phyloP scores from a whole-genome alignment of 495 filamentous ascomycete species.

The Penicillium dipodomyicola region DNA sequence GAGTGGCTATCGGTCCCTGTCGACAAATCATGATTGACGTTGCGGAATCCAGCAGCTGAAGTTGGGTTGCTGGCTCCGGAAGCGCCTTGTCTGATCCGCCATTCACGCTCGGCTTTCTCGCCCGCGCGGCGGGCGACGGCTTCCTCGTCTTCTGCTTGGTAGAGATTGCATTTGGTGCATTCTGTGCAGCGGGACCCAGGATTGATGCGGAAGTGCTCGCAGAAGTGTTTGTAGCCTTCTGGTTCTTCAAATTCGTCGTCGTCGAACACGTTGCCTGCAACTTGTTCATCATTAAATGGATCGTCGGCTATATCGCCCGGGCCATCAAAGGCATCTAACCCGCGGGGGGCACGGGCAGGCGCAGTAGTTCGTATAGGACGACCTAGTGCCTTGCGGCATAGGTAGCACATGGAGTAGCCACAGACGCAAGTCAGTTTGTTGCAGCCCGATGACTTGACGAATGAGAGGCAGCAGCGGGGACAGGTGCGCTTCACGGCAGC shows the following conservation, averaged over 20 bases:
- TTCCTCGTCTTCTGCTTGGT: constrained; percentile 83
- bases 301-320: constrained; percentile 11
- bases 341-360: constrained; percentile 9
- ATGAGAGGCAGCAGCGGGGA: constrained; percentile 81
- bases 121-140: constrained; percentile 69
- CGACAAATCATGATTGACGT: constrained; percentile 40
- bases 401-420: constrained; percentile 96
- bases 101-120: constrained; percentile 76
- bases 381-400: constrained; percentile 62
- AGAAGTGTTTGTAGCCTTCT: constrained; percentile 87
- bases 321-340: constrained; percentile 14
- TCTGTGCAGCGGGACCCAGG: constrained; percentile 69
- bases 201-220: constrained; percentile 80
- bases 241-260: constrained; percentile 45
- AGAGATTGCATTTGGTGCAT: constrained; percentile 88
- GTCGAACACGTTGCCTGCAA: constrained; percentile 18
- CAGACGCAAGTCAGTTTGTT: constrained; percentile 98
- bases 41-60: constrained; percentile 22
- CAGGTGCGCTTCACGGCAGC: constrained; percentile 94
- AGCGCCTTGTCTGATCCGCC: constrained; percentile 65
- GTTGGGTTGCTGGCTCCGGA: constrained; percentile 14
- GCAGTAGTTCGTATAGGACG: constrained; percentile 20
- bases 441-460: constrained; percentile 89
- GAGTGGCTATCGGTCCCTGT: constrained; percentile 16
- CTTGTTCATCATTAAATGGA: constrained; percentile 13